These are phyloP conservation scores for Nigrospora osmanthi DNA, from an alignment of 2,329 filamentous ascomycete species.

Conservation along the genomic window DNA sequence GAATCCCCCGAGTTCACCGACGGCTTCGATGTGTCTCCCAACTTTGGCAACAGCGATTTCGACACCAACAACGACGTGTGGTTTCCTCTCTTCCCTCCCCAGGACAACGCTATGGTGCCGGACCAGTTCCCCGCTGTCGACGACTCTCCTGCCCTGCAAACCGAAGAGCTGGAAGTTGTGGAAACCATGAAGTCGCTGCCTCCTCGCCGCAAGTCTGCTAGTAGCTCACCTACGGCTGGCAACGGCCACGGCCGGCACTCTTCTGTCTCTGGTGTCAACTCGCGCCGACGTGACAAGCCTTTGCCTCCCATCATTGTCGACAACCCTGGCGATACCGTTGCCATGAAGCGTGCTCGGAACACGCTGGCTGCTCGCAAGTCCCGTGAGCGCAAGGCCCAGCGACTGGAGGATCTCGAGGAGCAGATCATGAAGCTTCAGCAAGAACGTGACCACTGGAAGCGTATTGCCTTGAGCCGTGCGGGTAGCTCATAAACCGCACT, in stretches of 20 bases:
- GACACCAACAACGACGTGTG: slow-evolving; percentile 49
- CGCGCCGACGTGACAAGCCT: slow-evolving; percentile 73
- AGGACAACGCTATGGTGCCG: slow-evolving; percentile 17
- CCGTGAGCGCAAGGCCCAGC: slow-evolving; percentile 74
- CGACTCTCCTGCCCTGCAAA: slow-evolving; percentile 32
- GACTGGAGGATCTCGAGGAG: slow-evolving; percentile 66
- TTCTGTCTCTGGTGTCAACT: slow-evolving; percentile 59
- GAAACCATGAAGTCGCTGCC: slow-evolving; percentile 27
- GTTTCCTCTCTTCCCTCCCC: slow-evolving; percentile 66
- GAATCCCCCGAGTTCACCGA: slow-evolving; percentile 68
- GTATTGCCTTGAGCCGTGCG: slow-evolving; percentile 35
- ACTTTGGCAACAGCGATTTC: slow-evolving; percentile 57
- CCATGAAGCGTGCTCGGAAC: slow-evolving; percentile 89
- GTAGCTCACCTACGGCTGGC: slow-evolving; percentile 26
- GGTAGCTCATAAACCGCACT: slow-evolving; percentile 20
- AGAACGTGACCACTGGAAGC: slow-evolving; percentile 60
- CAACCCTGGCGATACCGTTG: slow-evolving; percentile 66
- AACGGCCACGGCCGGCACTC: slow-evolving; percentile 50
- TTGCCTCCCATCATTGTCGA: slow-evolving; percentile 70
- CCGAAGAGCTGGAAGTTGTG: slow-evolving; percentile 41
- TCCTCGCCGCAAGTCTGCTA: slow-evolving; percentile 38
- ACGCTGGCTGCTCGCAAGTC: slow-evolving; percentile 92
- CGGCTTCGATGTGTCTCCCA: slow-evolving; percentile 70
- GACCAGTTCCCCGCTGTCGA: slow-evolving; percentile 18
- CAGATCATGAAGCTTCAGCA: slow-evolving; percentile 62